Percentiles rank a stretch among this genome's conserved stretches.
Conservation (phyloP, 306 rosid genomes). For the Cicer yamashitae region DNA sequence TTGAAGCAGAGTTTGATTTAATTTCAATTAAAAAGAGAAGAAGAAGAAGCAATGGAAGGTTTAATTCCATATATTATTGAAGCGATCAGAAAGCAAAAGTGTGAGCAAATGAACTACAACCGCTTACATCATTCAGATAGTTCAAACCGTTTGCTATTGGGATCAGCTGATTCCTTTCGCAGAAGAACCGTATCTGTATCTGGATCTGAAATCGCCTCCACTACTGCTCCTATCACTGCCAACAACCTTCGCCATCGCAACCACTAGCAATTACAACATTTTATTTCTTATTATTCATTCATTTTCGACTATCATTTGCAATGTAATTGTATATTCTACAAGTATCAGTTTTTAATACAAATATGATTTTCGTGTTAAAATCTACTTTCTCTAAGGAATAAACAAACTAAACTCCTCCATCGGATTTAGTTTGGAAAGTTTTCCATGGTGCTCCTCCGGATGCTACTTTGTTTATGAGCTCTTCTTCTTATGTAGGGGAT, state of each 20-base stretch:
- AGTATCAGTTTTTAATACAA: not conserved
- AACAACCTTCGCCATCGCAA: constrained; percentile 4
- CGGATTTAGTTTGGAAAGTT: no score
- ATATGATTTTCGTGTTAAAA: not conserved
- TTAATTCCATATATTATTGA: constrained; percentile 29
- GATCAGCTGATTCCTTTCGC: not conserved
- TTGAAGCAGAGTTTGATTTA: no score
- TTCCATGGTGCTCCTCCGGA: no score
- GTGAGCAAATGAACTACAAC: not conserved
- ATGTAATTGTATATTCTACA: not conserved
- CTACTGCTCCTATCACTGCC: not conserved
- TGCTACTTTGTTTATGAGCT: not conserved
- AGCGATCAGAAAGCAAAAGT: constrained; percentile 18
- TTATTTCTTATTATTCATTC: not conserved
- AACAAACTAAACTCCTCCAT: no score
- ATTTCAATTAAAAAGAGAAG: no score
- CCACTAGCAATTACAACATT: not conserved
- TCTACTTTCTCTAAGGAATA: no score
- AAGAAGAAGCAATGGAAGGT: constrained; percentile 15
- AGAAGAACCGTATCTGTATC: not conserved
- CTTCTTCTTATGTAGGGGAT: not conserved
- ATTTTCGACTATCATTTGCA: not conserved
- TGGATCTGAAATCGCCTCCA: not conserved
- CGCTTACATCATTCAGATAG: constrained; percentile 5
- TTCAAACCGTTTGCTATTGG: constrained; percentile 8